A percentile compares a stretch with the other conserved stretches of the same genome.
Conservation (phyloP, 208 protist species). For the Trypanosoma theileri region DNA sequence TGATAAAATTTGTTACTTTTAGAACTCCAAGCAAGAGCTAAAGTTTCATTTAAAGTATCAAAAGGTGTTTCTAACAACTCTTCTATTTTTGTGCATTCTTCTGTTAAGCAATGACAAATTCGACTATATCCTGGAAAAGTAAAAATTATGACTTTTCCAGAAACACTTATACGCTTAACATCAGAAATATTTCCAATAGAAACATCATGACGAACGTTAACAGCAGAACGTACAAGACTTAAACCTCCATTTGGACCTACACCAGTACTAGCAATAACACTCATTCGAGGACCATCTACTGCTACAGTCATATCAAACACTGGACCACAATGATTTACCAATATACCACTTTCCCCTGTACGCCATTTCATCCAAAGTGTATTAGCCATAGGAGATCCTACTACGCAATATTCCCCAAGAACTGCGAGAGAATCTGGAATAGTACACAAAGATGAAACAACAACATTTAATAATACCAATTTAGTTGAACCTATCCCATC, state of each 20-base stretch:
- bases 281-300: conserved; percentile 40
- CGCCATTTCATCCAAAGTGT: conserved; percentile 45
- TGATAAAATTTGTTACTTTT: conserved; percentile 18
- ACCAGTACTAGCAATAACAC: conserved; percentile 72
- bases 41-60: conserved; percentile 24
- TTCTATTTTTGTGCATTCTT: conserved; percentile 6
- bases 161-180: conserved; percentile 29
- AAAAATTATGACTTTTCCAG: conserved; percentile 35
- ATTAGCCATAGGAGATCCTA: conserved; percentile 57
- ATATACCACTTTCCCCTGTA: conserved; percentile 33
- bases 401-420: conserved; percentile 35
- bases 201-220: conserved; percentile 40
- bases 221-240: conserved; percentile 65
- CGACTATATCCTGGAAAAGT: conserved; percentile 34
- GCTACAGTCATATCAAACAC: conserved; percentile 68
- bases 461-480: conserved; percentile 5
- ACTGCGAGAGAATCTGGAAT: conserved; percentile 31
- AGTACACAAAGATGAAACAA: conserved; percentile 7
- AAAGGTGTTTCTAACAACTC: conserved; percentile 22
- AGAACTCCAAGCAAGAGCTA: conserved; percentile 14
- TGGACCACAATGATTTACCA: conserved; percentile 69
- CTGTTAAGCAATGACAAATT: conserved; percentile 12
- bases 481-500: conserved; percentile 22
- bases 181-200: conserved; percentile 15
- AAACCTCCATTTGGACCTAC: conserved; percentile 59